phyloP scores from a whole-genome alignment of 2,329 filamentous ascomycete genomes.

The Ophiostoma pallidulum region DNA sequence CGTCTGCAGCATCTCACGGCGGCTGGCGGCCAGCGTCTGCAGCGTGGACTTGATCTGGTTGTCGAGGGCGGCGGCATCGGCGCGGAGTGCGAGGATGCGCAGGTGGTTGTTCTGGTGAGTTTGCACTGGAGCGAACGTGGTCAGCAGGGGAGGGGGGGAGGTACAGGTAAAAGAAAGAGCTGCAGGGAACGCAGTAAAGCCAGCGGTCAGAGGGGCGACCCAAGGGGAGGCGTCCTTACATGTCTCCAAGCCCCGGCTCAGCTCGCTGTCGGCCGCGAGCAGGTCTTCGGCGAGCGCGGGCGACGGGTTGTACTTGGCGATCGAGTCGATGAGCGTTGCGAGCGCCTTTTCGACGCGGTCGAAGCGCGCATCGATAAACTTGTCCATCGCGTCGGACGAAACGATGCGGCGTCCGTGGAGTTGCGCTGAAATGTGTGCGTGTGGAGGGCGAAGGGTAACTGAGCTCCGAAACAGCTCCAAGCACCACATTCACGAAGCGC shows the following conservation, averaged over 20 bases:
- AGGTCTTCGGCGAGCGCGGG: conserved; percentile 58
- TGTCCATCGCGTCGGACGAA: conserved; percentile 56
- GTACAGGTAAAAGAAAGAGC: too few species aligned
- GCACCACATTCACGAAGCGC: too few species aligned
- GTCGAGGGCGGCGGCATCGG: conserved; percentile 56
- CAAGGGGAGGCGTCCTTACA: too few species aligned
- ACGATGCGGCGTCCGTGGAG: too few species aligned
- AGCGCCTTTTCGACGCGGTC: conserved; percentile 59
- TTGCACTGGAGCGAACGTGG: too few species aligned
- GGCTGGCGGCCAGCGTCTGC: conserved; percentile 58
- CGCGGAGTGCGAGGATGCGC: conserved; percentile 59
- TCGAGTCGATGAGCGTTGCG: conserved; percentile 63
- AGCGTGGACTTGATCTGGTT: conserved; percentile 63
- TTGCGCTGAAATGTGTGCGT: too few species aligned
- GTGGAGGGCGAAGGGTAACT: too few species aligned
- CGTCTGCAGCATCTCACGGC: conserved; percentile 60
- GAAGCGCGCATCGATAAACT: conserved; percentile 51
- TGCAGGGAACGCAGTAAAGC: too few species aligned
- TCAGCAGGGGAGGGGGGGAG: too few species aligned
- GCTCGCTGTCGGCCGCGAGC: conserved; percentile 57
- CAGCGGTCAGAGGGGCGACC: too few species aligned
- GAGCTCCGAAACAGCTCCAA: too few species aligned
- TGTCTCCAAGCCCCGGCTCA: conserved; percentile 56
- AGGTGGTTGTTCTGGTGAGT: conserved; percentile 65
- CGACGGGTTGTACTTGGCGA: conserved; percentile 73